Conservation (phyloP, 306 rosid genomes). For the Bauhinia variegata region DNA sequence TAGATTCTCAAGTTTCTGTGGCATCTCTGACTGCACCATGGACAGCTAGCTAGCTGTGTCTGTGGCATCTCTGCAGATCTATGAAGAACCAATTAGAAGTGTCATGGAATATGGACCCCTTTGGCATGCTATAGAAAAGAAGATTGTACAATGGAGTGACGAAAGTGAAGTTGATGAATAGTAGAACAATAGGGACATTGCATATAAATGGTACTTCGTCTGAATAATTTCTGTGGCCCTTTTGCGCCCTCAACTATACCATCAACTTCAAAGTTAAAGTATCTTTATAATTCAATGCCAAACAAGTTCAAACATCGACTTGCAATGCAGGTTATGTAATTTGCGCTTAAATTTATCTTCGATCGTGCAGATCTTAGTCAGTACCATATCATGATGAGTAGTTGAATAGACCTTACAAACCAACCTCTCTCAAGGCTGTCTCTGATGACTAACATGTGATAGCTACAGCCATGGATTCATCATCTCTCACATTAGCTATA, state of each 20-base stretch:
- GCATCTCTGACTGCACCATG: conserved; percentile 20
- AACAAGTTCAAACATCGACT: conserved; percentile 35
- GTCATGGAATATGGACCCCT: conserved; percentile 44
- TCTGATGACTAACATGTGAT: conserved; percentile 47
- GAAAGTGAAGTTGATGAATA: conserved; percentile 43
- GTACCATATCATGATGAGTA: conserved; percentile 28
- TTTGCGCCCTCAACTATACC: conserved; percentile 32
- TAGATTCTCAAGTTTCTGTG: conserved; percentile 32
- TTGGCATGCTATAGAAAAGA: conserved; percentile 35
- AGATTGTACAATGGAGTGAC: conserved; percentile 43
- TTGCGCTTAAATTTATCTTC: conserved; percentile 44
- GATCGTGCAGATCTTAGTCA: conserved; percentile 35
- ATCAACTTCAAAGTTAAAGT: conserved; percentile 36
- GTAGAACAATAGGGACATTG: conserved; percentile 50
- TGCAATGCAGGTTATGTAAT: conserved; percentile 34
- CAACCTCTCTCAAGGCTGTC: conserved; percentile 30
- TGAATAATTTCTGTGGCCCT: conserved; percentile 40
- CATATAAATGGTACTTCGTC: conserved; percentile 43
- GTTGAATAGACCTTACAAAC: conserved; percentile 47
- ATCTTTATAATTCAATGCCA: conserved; percentile 44
- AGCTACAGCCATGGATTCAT: conserved; percentile 1
- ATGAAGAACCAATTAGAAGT: conserved; percentile 28
- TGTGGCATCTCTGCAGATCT: conserved; percentile 25
- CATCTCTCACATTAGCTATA: too few relatives aligned
- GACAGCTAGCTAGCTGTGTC: too few relatives aligned